Evolutionary conservation across 768 basidiomycete species (phyloP).

Genomic region (Pleurotus sapidus): DNA sequence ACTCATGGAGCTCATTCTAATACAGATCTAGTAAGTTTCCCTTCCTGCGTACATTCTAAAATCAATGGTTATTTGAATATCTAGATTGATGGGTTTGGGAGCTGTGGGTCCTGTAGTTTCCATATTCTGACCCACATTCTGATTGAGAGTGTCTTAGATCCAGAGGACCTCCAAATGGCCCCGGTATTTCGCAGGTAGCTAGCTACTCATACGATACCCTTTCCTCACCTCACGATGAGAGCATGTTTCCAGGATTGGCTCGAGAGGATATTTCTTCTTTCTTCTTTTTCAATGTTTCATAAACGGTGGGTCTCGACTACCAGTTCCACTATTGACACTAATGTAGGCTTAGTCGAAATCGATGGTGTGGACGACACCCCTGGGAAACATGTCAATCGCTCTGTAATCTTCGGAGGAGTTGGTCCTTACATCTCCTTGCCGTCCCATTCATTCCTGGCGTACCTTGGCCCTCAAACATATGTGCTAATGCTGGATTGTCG

Average conservation of each 20-base stretch:
- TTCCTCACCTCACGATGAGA: background rate
- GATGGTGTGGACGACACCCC: conserved; percentile 71
- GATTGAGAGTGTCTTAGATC: conserved; percentile 46
- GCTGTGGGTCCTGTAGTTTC: conserved; percentile 48
- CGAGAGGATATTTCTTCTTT: conserved; percentile 88
- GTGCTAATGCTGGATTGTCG: conserved; percentile 83
- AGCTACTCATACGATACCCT: conserved; percentile 16
- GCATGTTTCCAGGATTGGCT: conserved; percentile 58
- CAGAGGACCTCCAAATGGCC: conserved; percentile 71
- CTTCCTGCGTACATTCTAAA: background rate
- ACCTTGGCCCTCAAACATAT: conserved; percentile 73
- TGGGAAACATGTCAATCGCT: conserved; percentile 63
- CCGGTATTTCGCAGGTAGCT: conserved; percentile 67
- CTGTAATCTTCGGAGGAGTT: conserved; percentile 66
- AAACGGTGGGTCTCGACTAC: conserved; percentile 47
- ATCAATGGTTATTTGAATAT: background rate
- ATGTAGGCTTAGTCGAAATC: conserved; percentile 44
- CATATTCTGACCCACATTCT: background rate
- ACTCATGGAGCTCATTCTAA: background rate
- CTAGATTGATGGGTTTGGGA: conserved; percentile 81
- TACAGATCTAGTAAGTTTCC: conserved; percentile 22
- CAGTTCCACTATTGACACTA: background rate
- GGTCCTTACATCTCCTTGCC: conserved; percentile 81
- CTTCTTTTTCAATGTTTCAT: conserved; percentile 93
- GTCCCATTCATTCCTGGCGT: conserved; percentile 80